Conservation (phyloP, 1,284 basidiomycete species). For the Tylopilus sp. region DNA sequence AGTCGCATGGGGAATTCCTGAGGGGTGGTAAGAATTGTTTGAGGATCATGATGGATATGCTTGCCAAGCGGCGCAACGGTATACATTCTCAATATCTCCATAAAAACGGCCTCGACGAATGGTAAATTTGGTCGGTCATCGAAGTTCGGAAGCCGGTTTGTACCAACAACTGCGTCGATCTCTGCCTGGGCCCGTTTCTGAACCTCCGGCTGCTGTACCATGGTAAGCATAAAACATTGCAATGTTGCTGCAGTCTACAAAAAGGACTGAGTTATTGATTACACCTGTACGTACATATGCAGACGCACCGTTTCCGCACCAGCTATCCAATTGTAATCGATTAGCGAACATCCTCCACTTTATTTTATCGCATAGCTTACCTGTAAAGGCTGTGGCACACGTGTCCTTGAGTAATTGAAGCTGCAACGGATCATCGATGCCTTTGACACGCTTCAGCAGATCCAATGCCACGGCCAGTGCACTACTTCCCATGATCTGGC, state of each 20-base stretch:
- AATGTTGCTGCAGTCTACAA: too few relatives aligned
- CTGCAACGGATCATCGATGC: conserved; percentile 5
- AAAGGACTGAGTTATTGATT: too few relatives aligned
- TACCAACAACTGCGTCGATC: conserved; percentile 26
- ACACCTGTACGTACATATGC: too few relatives aligned
- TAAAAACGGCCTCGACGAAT: conserved; percentile 29
- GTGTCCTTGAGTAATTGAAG: conserved; percentile 15
- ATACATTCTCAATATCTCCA: conserved; percentile 31
- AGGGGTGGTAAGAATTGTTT: conserved; percentile 13
- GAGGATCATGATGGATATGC: not conserved
- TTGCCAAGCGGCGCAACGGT: conserved; percentile 23
- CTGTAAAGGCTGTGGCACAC: conserved; percentile 37
- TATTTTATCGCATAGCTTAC: not conserved
- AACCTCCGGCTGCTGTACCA: conserved; percentile 23
- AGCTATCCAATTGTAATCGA: too few relatives aligned
- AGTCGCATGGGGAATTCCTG: conserved; percentile 44
- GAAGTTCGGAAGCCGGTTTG: conserved; percentile 23
- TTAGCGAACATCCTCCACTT: too few relatives aligned
- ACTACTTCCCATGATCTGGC: too few relatives aligned
- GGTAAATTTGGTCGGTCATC: conserved; percentile 23
- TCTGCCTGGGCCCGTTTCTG: conserved; percentile 26
- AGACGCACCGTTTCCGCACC: too few relatives aligned
- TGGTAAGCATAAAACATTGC: conserved; percentile 26
- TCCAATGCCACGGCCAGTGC: too few relatives aligned
- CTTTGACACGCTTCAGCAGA: not conserved